These are phyloP conservation scores for Fraxinus greggii DNA, from an alignment of 305 asterid species.

Conservation along the genomic window DNA sequence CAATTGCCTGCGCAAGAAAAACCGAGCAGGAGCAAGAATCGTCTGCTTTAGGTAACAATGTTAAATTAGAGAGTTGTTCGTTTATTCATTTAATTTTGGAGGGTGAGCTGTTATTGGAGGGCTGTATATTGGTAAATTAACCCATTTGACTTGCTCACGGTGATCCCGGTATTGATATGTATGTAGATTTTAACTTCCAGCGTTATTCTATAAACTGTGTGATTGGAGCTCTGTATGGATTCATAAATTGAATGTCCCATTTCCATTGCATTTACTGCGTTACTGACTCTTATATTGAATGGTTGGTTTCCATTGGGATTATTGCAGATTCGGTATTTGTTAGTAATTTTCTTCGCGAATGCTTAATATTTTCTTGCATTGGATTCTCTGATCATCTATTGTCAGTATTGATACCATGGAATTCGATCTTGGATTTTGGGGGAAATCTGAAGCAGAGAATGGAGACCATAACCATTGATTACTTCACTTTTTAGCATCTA, in stretches of 20 bases:
- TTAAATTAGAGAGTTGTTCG: neutral
- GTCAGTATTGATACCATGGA: neutral
- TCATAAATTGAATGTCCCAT: neutral
- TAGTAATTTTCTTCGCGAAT: neutral
- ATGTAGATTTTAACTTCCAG: neutral
- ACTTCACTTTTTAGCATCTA: neutral
- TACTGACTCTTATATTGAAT: neutral
- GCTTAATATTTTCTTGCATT: neutral
- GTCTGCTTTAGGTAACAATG: conserved; percentile 36
- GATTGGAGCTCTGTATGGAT: neutral
- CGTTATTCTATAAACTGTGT: neutral
- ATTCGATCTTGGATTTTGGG: neutral
- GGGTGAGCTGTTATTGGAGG: neutral
- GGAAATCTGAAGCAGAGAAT: neutral
- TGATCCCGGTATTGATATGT: neutral
- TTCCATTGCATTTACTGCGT: neutral
- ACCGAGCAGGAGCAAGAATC: conserved; percentile 54
- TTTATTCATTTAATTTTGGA: neutral
- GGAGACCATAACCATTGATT: neutral
- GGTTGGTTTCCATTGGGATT: neutral
- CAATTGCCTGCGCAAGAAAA: conserved; percentile 46
- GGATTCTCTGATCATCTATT: neutral
- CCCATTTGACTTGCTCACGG: neutral
- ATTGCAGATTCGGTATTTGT: neutral
- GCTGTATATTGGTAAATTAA: neutral